Conservation (phyloP, 2,329 filamentous ascomycete species). For the Arthroderma sp. region DNA sequence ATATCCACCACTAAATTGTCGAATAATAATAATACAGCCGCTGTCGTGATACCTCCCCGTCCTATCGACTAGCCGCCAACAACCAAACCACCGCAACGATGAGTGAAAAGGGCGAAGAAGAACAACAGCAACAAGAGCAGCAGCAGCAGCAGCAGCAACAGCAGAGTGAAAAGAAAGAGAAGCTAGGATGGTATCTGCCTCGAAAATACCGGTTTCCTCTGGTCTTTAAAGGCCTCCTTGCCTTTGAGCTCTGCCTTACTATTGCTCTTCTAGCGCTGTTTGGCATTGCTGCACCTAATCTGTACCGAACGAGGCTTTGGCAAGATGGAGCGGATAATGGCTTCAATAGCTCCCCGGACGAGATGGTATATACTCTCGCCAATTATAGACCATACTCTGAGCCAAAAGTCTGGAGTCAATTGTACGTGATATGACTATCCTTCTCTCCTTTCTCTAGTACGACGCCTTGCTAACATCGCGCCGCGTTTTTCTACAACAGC, state of each 20-base stretch:
- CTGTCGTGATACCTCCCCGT: no score
- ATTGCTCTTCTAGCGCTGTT: conserved; percentile 46
- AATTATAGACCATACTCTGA: conserved; percentile 43
- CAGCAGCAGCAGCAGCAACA: no score
- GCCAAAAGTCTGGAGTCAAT: conserved; percentile 47
- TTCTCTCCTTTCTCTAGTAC: neutral
- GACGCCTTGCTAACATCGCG: neutral
- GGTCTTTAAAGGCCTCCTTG: conserved; percentile 39
- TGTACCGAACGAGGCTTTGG: conserved; percentile 50
- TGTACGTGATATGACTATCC: conserved; percentile 29
- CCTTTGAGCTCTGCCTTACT: conserved; percentile 43
- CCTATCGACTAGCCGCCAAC: neutral
- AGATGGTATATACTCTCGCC: conserved; percentile 44
- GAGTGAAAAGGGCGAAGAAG: no score
- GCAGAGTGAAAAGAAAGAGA: neutral
- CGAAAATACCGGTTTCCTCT: conserved; percentile 42
- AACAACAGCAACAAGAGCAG: no score
- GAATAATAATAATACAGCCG: no score
- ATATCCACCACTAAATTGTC: no score
- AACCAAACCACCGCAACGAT: neutral
- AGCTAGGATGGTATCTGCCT: conserved; percentile 27
- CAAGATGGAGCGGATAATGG: conserved; percentile 47
- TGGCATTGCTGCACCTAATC: conserved; percentile 48
- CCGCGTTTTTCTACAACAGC: conserved; percentile 23
- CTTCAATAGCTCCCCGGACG: conserved; percentile 48